Conservation (phyloP, 176 grass and related monocot species). For the Avena eriantha region DNA sequence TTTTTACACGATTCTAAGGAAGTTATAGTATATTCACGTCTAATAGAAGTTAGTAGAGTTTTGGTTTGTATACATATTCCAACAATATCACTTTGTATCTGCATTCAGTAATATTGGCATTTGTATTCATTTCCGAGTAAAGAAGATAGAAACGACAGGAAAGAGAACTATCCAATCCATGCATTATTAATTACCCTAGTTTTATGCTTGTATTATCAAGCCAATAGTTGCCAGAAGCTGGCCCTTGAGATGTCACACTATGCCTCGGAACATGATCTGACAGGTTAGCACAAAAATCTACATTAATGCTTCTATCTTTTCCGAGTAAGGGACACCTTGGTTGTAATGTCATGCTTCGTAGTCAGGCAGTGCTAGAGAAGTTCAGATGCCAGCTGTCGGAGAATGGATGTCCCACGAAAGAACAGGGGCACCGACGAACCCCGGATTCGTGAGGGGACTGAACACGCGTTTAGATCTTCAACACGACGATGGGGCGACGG, state of each 20-base stretch:
- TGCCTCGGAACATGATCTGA: not conserved
- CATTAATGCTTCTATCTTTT: constrained; percentile 19
- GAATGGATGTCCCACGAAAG: too few relatives aligned
- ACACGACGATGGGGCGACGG: too few relatives aligned
- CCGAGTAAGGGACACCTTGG: constrained; percentile 1
- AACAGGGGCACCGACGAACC: too few relatives aligned
- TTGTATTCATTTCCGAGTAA: not conserved
- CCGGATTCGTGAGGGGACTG: too few relatives aligned
- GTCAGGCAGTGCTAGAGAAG: constrained; percentile 15
- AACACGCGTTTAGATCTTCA: too few relatives aligned
- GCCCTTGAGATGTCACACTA: constrained; percentile 13
- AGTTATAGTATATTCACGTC: not conserved
- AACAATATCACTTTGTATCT: not conserved
- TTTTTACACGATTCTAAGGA: not conserved
- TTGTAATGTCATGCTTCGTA: constrained; percentile 1
- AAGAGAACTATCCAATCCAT: not conserved
- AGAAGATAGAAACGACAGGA: not conserved
- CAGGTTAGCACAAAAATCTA: constrained; percentile 13
- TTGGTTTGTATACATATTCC: not conserved
- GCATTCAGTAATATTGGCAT: not conserved
- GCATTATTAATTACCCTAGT: not conserved
- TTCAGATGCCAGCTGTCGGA: not conserved
- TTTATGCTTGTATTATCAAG: constrained; percentile 3
- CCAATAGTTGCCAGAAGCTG: not conserved
- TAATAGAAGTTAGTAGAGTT: not conserved